Base-by-base conservation (phyloP, 2,329 filamentous ascomycete species). In the Aureobasidium uvarum region DNA sequence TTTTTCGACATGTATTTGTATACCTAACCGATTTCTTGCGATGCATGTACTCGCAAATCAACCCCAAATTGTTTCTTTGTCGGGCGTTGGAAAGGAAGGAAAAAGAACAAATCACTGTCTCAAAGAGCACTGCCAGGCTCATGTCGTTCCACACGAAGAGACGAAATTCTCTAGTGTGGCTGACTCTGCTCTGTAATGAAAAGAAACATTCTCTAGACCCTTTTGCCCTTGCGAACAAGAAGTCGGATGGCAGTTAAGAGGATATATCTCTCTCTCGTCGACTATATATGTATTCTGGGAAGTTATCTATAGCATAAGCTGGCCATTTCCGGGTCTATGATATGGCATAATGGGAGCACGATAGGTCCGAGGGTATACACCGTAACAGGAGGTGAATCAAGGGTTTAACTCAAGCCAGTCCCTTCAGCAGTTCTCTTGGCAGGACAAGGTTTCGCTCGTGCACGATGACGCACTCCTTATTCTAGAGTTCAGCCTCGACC, bases 231-330 rank as follows among this genome's bases (percentile, higher is more conserved):
- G 11, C 14, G 13, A 16, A 18, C 25, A n/a, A 50, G 46, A 25
- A n/a, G 7, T 58, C 71, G 69, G 25, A 76, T 64, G n/a, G 72
- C 25, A 31, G 5, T n/a, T 13, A 38, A 43, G 23, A 28, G 36
- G 28, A 7, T 5, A 7, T 41, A 3, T 25, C n/a, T 1, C 7
- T n/a, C 33, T 36, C 33, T 36, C 8, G 2, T 43, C 18, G 2
- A n/a, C 14, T 43, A 20, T 6, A 43, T 6, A 3, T n/a, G 16
- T n/a, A n/a, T 43, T 14, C 4, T 46, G 11, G n/a, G 13, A 46
- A 11, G 11, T 13, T 13, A 2, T 36, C 33, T 13, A 36, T 2
- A 36, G 10, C 4, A 8, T 36, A 36, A 36, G 33, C 33, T 13
- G 33, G 3, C 2, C 10, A 2, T 13, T 13, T 36, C 13, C 10